Base-by-base conservation (phyloP, 305 asterid genomes). In the Nicotiana rustica region DNA sequence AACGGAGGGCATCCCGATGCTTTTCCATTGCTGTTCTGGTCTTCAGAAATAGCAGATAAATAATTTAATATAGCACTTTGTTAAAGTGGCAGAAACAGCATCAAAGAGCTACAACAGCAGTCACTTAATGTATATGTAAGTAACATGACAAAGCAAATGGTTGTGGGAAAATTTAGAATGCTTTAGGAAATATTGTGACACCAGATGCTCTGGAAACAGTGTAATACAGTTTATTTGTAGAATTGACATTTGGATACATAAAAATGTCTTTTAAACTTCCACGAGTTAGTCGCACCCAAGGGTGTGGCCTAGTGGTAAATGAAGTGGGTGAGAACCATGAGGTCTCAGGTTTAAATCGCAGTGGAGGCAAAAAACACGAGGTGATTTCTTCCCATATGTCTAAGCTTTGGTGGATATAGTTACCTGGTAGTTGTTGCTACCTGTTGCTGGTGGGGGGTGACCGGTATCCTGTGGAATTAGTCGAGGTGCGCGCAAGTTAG, bases 101-200 rank as follows among this genome's bases (percentile, higher is more conserved):
- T 59, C 64, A 59, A 18, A n/a, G 47, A 52, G 65, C 80, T 75
- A 52, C 79, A 52, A 75, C 9, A 49, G 64, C 64, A 75, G 21
- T 75, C 44, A 29, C 65, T 75, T 75, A 44, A 75, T 75, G 80
- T 52, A 38, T 17, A 75, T 55, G 80, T 15, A 75, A 52, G 80
- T 25, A 52, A 75, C 65, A 75, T 75, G 80, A 75, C 59, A 73
- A 73, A 25, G 21, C 44, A 73, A 73, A 29, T 75, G 38, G 31
- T 29, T 9, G 80, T 15, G 49, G 17, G 80, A 36, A 73, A 8
- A 75, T 75, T 10, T 75, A 75, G 59, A 66, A 25, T 55, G 29
- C 9, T 38, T 55, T 4, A 52, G 79, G 80, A 75, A 15, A 52
- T 52, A 19, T 75, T 75, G 80, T 52, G 29, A 47, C 52, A 73